A percentile compares a stretch with the other conserved stretches of the same genome.
Conservation (phyloP, 768 basidiomycete species). For the Polyporus arcularius region DNA sequence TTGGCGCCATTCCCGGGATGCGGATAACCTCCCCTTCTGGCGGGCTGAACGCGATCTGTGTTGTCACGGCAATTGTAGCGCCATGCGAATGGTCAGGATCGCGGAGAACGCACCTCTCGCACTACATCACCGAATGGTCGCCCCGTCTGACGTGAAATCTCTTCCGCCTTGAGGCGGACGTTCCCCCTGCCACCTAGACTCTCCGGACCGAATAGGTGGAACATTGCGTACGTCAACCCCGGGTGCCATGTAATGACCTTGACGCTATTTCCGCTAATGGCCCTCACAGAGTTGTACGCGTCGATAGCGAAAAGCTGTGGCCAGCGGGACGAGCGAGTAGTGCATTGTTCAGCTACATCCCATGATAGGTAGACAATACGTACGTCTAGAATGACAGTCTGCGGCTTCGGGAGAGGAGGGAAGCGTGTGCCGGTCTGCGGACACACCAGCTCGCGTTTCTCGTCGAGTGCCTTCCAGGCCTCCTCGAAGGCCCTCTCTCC, state of each 20-base stretch:
- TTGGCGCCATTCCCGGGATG: slow-evolving; percentile 2
- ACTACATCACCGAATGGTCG: not conserved
- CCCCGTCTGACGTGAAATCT: not conserved
- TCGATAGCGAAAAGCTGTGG: slow-evolving; percentile 1
- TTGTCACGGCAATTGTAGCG: not conserved
- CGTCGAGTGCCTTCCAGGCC: not conserved
- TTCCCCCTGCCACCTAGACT: slow-evolving; percentile 8
- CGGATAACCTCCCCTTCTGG: not conserved
- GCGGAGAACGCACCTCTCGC: not conserved
- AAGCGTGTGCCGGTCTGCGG: not conserved
- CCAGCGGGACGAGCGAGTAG: not conserved
- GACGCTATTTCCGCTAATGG: not conserved
- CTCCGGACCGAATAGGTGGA: slow-evolving; percentile 9
- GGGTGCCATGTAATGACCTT: slow-evolving; percentile 5
- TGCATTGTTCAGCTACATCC: too few species aligned
- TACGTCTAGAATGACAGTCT: slow-evolving; percentile 9
- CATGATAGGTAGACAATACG: not conserved
- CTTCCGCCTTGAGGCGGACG: not conserved
- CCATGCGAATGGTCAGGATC: not conserved
- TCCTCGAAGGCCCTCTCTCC: not conserved
- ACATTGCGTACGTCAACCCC: not conserved
- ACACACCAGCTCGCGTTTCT: not conserved
- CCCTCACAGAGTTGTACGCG: not conserved
- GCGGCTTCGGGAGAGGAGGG: not conserved
- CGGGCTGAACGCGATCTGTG: not conserved